Base-by-base conservation (phyloP, 345 rosid genomes). In the Combretum micranthum region DNA sequence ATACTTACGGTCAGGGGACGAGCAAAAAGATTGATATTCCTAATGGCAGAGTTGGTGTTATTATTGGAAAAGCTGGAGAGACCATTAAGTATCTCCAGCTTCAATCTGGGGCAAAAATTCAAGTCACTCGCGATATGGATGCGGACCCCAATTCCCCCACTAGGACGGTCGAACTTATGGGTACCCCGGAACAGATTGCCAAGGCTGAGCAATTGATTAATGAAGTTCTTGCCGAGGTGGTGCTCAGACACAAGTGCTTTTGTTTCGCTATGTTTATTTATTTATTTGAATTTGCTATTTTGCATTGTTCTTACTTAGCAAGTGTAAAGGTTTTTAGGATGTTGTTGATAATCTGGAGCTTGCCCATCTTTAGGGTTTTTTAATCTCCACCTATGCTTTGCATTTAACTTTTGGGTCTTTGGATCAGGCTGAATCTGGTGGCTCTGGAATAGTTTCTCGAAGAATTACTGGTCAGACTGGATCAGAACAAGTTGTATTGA, bases 91-190 rank as follows among this genome's bases (percentile, higher is more conserved):
- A 76, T 79, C 95, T 94, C 64, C 99, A 94, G 66, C 65, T 69
- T 58, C 93, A 90, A 61, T 94, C 99, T 60, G 99, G 99, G 21
- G 96, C 99, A 1, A 94, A 94, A 80, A 94, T 94, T 82, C 97
- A 90, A 79, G 87, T 94, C 42, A 91, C 97, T 5, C 72, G 99
- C 23, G 99, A 94, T 69, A 80, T 78, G 81, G 97, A 94, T 74
- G 79, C 97, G 0, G 99, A 94, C 51, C 96, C 89, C 44, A 78
- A 77, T 65, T 79, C 89, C 20, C 42, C 74, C 10, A 70, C 78
- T 11, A 86, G 99, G 65, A 63, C 65, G 26, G 99, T 94, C 2
- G 99, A 94, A 75, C 78, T 94, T 13, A 72, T 72, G 65, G 99
- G 99, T 50, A 86, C 86, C 0, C 79, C 87, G 0, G 97, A 85